Percentiles rank a stretch among this genome's conserved stretches.
These are phyloP conservation scores for Pseudognaphalium luteoalbum DNA, from an alignment of 129 eudicot genomes.

Conservation along the genomic window DNA sequence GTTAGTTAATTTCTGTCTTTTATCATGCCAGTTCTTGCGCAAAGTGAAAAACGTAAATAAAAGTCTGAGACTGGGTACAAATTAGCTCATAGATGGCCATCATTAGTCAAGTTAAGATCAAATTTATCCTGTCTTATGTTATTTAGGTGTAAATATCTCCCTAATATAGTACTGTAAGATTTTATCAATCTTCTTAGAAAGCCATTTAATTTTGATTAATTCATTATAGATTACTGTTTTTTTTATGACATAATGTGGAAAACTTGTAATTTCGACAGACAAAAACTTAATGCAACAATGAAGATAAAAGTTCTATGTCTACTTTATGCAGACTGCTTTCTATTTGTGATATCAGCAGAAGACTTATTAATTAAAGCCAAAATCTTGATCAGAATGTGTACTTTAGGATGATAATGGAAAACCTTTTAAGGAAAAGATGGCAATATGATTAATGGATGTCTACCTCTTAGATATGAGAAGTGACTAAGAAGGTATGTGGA, in stretches of 20 bases:
- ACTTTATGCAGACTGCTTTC: not conserved
- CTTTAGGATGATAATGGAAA: not conserved
- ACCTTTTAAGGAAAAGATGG: not conserved
- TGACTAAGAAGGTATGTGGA: not conserved
- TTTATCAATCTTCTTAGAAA: not conserved
- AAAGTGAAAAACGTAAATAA: constrained; percentile 8
- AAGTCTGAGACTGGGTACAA: not conserved
- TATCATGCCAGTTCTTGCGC: no score
- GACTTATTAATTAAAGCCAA: not conserved
- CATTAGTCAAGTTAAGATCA: not conserved
- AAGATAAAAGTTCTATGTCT: not conserved
- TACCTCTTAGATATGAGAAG: not conserved
- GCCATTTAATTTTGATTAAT: not conserved
- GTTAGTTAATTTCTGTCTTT: no score
- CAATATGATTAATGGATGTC: not conserved
- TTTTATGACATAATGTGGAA: constrained; percentile 9
- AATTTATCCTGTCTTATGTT: not conserved
- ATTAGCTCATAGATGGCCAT: not conserved
- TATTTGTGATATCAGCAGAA: constrained; percentile 1
- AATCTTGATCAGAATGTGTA: not conserved
- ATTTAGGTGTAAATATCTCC: not conserved
- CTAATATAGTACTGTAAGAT: not conserved
- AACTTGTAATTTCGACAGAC: not conserved
- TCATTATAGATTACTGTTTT: not conserved
- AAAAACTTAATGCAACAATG: not conserved